phyloP scores from a whole-genome alignment of 2,329 filamentous ascomycete genomes.

The Paecilomyces dactylethromorphus region DNA sequence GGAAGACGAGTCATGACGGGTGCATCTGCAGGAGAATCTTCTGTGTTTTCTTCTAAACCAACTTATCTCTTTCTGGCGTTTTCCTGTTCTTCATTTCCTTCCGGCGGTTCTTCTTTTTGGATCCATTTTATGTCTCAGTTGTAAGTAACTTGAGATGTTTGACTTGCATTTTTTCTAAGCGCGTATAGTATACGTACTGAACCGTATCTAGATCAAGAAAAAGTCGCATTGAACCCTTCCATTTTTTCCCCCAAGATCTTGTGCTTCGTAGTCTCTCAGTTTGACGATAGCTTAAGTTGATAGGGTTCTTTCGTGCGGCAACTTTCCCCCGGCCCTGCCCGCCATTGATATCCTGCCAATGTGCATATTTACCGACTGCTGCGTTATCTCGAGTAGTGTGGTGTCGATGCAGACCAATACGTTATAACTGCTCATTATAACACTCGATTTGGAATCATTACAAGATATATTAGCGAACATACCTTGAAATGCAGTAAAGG shows the following conservation, averaged over 20 bases:
- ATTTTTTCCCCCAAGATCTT: too few relatives aligned
- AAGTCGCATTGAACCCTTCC: not conserved
- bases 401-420: too few relatives aligned
- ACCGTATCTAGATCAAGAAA: not conserved
- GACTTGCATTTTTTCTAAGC: not conserved
- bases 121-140: slow-evolving; percentile 12
- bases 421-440: too few relatives aligned
- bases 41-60: not conserved
- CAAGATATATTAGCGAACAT: too few relatives aligned
- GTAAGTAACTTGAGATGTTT: slow-evolving; percentile 8
- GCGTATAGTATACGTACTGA: not conserved
- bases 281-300: too few relatives aligned
- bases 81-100: slow-evolving; percentile 9
- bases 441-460: too few relatives aligned
- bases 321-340: too few relatives aligned
- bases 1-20: not conserved
- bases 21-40: not conserved
- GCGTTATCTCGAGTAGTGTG: too few relatives aligned
- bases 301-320: too few relatives aligned
- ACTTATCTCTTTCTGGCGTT: slow-evolving; percentile 2
- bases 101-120: not conserved
- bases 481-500: too few relatives aligned
- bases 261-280: not conserved
- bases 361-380: too few relatives aligned
- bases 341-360: too few relatives aligned